Base-by-base conservation (phyloP, 2,329 filamentous ascomycete species). In the Aspergillus viridinutans region DNA sequence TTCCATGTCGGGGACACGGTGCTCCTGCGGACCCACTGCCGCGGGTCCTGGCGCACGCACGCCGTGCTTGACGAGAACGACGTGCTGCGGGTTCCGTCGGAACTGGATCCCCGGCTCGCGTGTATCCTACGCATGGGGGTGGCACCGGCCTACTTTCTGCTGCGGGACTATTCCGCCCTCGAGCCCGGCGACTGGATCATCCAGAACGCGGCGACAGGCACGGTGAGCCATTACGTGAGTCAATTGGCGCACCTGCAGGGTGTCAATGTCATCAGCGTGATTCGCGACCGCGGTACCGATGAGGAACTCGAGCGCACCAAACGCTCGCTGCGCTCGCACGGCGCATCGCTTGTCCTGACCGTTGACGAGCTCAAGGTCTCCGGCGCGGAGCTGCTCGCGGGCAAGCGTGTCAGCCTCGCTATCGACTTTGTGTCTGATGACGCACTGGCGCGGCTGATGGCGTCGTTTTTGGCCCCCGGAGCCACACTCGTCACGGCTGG, bases 181-280 rank as follows among this genome's bases (percentile, higher is more conserved):
- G 51, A 53, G 51, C 51, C 51, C 23, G 42, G 51, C 23, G 51
- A 53, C 42, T 53, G 51, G 51, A 53, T 53, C 40, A 45, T 45
- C 14, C 51, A 53, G 23, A 53, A 53, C 40, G 51, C 51, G 20
- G 51, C 51, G 7, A 35, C 51, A 12, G 35, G 51, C 38, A 43
- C 51, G 2, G 42, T 53, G 7, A 47, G 40, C 8, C 51, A 53
- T 47, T 53, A 48, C 10, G 25, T 53, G 23, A 47, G 25, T 7
- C 51, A 53, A 32, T n/a, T 53, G 40, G 40, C 40, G 40, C 40
- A 8, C n/a, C n/a, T 43, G 7, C 40, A 43, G 40, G 40, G 40
- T 9, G 40, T 43, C 8, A 43, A 43, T 12, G 40, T 43, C 40
- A 43, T 43, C n/a, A 43, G 40, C n/a, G 40, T 43, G 8, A 43